Evolutionary conservation across 192 early-diverging fungal genomes (phyloP), one percentile per base, ranked within the genome.

Genomic region (Coemansia umbellata): DNA sequence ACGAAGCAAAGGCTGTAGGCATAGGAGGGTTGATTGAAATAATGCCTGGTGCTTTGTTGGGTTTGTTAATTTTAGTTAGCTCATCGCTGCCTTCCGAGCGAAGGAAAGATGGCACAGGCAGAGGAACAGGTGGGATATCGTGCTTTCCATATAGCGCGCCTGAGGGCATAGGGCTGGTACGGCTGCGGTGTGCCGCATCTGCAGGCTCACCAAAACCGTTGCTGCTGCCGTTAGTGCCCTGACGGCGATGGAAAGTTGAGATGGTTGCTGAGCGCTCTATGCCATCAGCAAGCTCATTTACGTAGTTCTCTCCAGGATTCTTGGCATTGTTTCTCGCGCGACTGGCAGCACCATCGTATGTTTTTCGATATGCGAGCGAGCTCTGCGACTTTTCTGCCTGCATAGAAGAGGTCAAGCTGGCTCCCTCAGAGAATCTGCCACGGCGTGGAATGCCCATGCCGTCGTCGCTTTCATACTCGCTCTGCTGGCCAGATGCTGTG

Each of bases 241-340:
- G 72, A 45, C 73, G 72, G 31, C 53, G 52, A 50, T 66, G 63
- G 50, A 60, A 63, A 8, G 62, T 61, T 15, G 55, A 59, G 31
- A 69, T 65, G 10, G 74, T 78, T 3, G 55, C 62, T 7, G 67
- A 70, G 54, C 67, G 67, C 67, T 78, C 66, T 13, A 78, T 41
- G 19, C 74, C 67, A 13, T 69, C 67, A 15, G 52, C 51, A 42
- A 65, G 63, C 41, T 78, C 74, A 28, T 10, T 35, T 31, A 61
- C 53, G 37, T 78, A 69, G 60, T 70, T 63, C 37, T 63, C 53
- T 8, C 54, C 58, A 28, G 55, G 53, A 50, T 68, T 66, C 49
- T 69, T 75, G 11, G 32, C 53, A 19, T 51, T 51, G 2, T 51
- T 47, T 31, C 73, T 66, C 14, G 24, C 58, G 19, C 60, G 59